Conservation (phyloP, 345 rosid genomes). For the Barbarea vulgaris region DNA sequence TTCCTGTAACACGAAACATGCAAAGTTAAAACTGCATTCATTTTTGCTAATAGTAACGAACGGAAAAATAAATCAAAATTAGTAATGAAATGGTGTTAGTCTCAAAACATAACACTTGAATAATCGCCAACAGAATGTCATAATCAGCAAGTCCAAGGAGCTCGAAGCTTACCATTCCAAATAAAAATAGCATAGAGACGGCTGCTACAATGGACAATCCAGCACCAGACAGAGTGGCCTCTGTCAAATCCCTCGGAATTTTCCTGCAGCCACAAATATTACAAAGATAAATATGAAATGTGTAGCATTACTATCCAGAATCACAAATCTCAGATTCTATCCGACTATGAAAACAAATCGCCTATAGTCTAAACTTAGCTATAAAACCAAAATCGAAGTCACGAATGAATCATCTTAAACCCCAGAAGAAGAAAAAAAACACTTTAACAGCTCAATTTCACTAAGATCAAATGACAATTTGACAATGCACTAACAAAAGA, state of each 20-base stretch:
- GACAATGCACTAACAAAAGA: constrained; percentile 14
- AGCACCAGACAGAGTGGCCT: constrained; percentile 95
- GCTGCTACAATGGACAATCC: constrained; percentile 94
- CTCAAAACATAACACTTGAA: background rate
- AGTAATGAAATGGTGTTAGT: background rate
- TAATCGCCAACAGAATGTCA: background rate
- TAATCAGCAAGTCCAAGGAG: constrained; percentile 9
- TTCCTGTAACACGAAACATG: constrained; percentile 57
- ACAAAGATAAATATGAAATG: background rate
- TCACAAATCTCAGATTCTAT: constrained; percentile 19
- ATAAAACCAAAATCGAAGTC: background rate
- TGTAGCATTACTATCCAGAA: background rate
- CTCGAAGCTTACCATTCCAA: constrained; percentile 83
- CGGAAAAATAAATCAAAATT: too few relatives aligned
- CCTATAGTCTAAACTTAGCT: background rate
- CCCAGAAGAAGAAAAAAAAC: background rate
- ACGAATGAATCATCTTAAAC: background rate
- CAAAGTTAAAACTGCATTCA: constrained; percentile 2
- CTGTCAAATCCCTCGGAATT: constrained; percentile 99
- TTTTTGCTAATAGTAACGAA: too few relatives aligned
- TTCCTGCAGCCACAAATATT: constrained; percentile 59
- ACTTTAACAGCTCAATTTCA: background rate
- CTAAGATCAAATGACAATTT: constrained; percentile 7
- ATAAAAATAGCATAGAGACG: constrained; percentile 80
- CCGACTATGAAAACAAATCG: background rate